phyloP scores from a whole-genome alignment of 176 grass and related monocot genomes.

The Urochloa ruziziensis region DNA sequence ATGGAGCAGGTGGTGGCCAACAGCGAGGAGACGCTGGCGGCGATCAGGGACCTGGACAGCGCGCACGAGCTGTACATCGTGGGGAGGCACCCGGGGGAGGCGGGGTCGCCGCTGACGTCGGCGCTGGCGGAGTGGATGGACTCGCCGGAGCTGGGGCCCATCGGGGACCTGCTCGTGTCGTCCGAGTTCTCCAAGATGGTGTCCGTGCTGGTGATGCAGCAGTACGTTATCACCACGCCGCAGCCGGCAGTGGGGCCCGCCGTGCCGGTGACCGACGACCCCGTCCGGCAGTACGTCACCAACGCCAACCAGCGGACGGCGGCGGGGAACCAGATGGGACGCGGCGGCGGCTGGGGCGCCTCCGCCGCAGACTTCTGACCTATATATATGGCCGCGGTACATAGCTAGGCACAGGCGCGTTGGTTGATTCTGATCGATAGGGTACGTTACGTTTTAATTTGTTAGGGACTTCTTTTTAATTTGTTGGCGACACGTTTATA shows the following conservation, averaged over 20 bases:
- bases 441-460: not conserved
- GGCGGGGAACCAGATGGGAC: no score
- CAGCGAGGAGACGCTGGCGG: constrained; percentile 19
- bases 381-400: not conserved
- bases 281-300: constrained; percentile 2
- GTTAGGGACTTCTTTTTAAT: not conserved
- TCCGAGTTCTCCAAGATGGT: constrained; percentile 22
- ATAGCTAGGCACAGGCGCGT: not conserved
- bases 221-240: not conserved
- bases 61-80: constrained; percentile 15
- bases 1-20: constrained; percentile 17
- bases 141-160: constrained; percentile 10
- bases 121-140: constrained; percentile 25
- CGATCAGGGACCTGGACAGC: constrained; percentile 1
- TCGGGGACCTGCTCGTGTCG: constrained; percentile 3
- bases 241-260: not conserved
- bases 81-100: constrained; percentile 1
- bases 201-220: constrained; percentile 23
- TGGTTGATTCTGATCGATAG: not conserved
- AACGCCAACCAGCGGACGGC: not conserved
- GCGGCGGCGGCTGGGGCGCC: not conserved
- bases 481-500: not conserved
- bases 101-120: not conserved
- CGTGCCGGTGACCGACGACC: not conserved
- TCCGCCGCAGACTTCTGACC: not conserved